These are phyloP conservation scores for Aspergillus heteromorphus DNA, from an alignment of 495 filamentous ascomycete species.

Conservation along the genomic window DNA sequence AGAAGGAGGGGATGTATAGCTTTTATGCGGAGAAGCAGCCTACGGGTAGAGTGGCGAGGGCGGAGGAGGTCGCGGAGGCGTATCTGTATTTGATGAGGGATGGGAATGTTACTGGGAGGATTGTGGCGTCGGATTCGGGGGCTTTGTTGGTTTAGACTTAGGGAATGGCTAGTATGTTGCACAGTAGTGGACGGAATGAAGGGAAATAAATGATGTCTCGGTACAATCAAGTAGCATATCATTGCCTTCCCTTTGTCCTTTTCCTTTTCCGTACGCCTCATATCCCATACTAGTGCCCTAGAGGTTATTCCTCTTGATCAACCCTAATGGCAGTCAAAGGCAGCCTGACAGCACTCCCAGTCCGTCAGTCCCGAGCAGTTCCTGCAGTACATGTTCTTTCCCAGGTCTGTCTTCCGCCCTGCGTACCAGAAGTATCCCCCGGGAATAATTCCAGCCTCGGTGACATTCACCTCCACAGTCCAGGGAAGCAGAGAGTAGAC, in stretches of 20 bases:
- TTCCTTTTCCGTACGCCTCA: too few relatives aligned
- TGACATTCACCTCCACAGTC: not conserved
- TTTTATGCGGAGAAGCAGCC: constrained; percentile 8
- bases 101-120: constrained; percentile 43
- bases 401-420: not conserved
- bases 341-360: not conserved
- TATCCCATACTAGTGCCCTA: too few relatives aligned
- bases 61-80: constrained; percentile 61
- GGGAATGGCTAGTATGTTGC: too few relatives aligned
- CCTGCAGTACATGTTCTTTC: not conserved
- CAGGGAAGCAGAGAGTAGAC: not conserved
- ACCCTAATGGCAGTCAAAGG: not conserved
- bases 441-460: not conserved
- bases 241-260: too few relatives aligned
- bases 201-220: too few relatives aligned
- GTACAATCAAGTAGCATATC: too few relatives aligned
- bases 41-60: constrained; percentile 42
- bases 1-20: constrained; percentile 17
- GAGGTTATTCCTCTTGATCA: too few relatives aligned
- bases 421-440: not conserved
- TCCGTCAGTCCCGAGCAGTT: not conserved
- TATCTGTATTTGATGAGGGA: constrained; percentile 66
- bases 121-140: constrained; percentile 30
- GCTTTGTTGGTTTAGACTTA: not conserved
- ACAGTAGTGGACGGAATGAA: too few relatives aligned